These are phyloP conservation scores for Talinum fruticosum DNA, from an alignment of 148 eudicot genomes.

Conservation along the genomic window DNA sequence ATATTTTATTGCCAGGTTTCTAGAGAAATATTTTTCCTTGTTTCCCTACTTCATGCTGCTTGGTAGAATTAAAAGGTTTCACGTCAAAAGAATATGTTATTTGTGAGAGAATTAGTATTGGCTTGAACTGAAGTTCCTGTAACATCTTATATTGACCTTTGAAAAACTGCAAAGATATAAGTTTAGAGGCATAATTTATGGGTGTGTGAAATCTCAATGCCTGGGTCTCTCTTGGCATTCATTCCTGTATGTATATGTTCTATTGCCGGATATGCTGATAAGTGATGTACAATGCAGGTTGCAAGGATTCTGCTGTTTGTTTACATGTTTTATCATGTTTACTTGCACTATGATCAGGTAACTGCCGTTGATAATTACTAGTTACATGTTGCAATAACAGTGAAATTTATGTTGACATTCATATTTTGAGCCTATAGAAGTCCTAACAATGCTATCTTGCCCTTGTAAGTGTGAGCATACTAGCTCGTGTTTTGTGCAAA, in stretches of 20 bases:
- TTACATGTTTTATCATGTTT: slow-evolving; percentile 94
- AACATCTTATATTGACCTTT: not conserved
- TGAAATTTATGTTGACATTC: not conserved
- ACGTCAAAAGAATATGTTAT: not conserved
- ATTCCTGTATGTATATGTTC: not conserved
- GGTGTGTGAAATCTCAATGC: not conserved
- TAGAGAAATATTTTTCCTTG: not conserved
- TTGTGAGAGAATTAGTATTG: not conserved
- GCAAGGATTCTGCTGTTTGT: slow-evolving; percentile 94
- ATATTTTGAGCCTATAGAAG: no score
- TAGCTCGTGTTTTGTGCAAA: not conserved
- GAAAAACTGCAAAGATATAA: not conserved
- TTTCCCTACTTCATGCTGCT: not conserved
- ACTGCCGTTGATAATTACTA: slow-evolving; percentile 3
- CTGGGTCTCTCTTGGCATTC: not conserved
- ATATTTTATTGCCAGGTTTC: not conserved
- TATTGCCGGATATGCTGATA: slow-evolving; percentile 8
- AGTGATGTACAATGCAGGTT: slow-evolving; percentile 60
- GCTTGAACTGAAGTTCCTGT: not conserved
- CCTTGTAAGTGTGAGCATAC: not conserved
- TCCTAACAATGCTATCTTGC: no score
- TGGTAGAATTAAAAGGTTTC: not conserved
- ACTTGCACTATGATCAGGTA: slow-evolving; percentile 90
- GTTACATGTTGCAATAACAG: not conserved
- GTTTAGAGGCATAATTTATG: not conserved